Evolutionary conservation across 345 rosid species (phyloP), one percentile per base, ranked within the genome.

Genomic region (Linum lewisii): DNA sequence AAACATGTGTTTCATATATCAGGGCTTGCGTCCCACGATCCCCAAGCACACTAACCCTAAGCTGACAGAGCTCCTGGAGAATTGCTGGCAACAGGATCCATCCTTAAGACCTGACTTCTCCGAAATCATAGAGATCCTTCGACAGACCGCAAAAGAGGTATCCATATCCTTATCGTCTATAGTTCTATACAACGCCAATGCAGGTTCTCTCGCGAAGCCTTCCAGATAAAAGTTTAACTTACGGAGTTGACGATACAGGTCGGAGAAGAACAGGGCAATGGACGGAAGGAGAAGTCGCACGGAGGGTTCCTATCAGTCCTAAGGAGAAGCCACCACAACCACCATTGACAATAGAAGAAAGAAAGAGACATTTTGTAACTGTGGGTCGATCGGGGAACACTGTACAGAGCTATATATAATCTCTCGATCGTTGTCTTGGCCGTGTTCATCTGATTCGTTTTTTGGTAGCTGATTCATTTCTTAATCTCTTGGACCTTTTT

Each of bases 71-170:
- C 74, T 93, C 49, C 80, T 93, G 32, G 84, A 79, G 73, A 85
- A 72, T 73, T 76, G 81, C 65, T 93, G 99, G 99, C 86, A 86
- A 68, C 82, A 88, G 78, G 97, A 93, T 81, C 89, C 99, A 44
- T 67, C 78, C 38, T 36, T 54, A 63, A 85, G 99, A 75, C 99
- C 99, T 7, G 94, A 89, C 69, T 93, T 93, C 59, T 71, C 91
- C 1, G 94, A 88, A 79, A 82, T 86, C 15, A 79, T 71, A 50
- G 85, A 70, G 64, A 78, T 76, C 68, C 80, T 93, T 49, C 77
- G 69, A 68, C 84, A 74, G 75, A 83, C 84, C 73, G 80, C 80
- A 0, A 86, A 85, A 72, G 99, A 88, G 83, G 98, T 83, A 74
- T 20, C 19, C 11, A 4, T 5, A 38, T 38, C 45, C 45, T 2